Base-by-base conservation (phyloP, 169 alveolate genomes). In the Plasmodium vinckei region DNA sequence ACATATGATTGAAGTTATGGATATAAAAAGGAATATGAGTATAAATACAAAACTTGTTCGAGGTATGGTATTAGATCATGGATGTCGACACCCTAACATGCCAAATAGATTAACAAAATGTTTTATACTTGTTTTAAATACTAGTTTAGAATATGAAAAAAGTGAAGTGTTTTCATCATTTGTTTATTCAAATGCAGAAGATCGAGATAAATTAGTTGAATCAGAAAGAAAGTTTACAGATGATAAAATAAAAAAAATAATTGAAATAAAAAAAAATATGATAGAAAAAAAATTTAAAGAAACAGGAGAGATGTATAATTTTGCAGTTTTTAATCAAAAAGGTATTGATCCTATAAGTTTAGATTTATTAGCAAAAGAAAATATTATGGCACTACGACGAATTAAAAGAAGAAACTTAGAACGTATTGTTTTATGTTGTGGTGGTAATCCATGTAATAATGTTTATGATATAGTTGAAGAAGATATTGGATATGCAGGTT, bases 331-430 rank as follows among this genome's bases (percentile, higher is more conserved):
- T 73, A 98, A 98, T 92, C 99, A 98, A 95, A 99, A 99, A 92
- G 99, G 99, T 42, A 98, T 99, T 44, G 99, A 99, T 93, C 99
- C 99, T n/a, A 98, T 98, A 9, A 98, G 99, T 17, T 94, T 99
- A 44, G 99, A 98, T 91, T 92, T 99, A 98, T 92, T 99, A 57
- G 99, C 99, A 6, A 97, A 97, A 87, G 99, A 99, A 90, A 98
- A 98, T 57, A 97, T 97, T 53, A 94, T 98, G 68, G 99, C 99
- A 1, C 92, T 98, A 59, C 95, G 99, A 87, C 94, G 99, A 87
- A 87, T 98, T 19, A 98, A 99, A 94, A 94, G 99, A 88, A 95
- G 99, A 91, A 99, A 99, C 90, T 97, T 98, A 99, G 99, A 99
- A 92, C 95, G 99, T 82, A 86, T 99, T 73, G 94, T 98, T 42